Evolutionary conservation across 2,329 filamentous ascomycete species (phyloP).

Genomic region (Aureobasidium musti): DNA sequence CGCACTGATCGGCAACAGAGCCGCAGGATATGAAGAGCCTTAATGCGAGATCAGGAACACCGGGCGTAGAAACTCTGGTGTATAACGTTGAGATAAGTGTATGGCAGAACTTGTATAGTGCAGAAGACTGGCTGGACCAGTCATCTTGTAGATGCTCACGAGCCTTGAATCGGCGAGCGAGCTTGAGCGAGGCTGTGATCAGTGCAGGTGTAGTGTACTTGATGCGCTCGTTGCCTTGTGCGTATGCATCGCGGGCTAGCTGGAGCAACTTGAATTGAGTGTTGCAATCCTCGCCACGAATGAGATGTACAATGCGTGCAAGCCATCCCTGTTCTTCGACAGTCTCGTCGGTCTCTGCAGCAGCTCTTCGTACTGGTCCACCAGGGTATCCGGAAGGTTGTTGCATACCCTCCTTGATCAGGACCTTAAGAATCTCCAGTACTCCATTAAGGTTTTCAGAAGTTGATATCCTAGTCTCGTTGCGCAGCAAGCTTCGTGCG

Average conservation of each 20-base stretch:
- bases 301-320: slow-evolving; percentile 84
- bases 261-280: slow-evolving; percentile 94
- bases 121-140: slow-evolving; percentile 71
- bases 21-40: slow-evolving; percentile 90
- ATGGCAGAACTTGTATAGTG: slow-evolving; percentile 95
- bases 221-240: slow-evolving; percentile 91
- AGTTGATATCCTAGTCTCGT: slow-evolving; percentile 76
- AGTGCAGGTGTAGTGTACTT: slow-evolving; percentile 93
- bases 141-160: slow-evolving; percentile 84
- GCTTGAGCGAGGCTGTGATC: slow-evolving; percentile 84
- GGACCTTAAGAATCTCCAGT: slow-evolving; percentile 80
- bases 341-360: slow-evolving; percentile 90
- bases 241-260: slow-evolving; percentile 80
- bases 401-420: slow-evolving; percentile 91
- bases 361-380: slow-evolving; percentile 69
- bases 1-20: slow-evolving; percentile 86
- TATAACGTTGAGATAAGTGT: slow-evolving; percentile 84
- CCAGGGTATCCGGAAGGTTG: slow-evolving; percentile 77
- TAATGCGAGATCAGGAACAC: slow-evolving; percentile 82
- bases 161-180: slow-evolving; percentile 83
- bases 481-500: slow-evolving; percentile 76
- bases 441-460: slow-evolving; percentile 82
- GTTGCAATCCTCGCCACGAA: slow-evolving; percentile 82
- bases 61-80: slow-evolving; percentile 69
- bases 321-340: slow-evolving; percentile 98